Conservation (phyloP, 2,329 filamentous ascomycete species). For the Coniella lustricola region DNA sequence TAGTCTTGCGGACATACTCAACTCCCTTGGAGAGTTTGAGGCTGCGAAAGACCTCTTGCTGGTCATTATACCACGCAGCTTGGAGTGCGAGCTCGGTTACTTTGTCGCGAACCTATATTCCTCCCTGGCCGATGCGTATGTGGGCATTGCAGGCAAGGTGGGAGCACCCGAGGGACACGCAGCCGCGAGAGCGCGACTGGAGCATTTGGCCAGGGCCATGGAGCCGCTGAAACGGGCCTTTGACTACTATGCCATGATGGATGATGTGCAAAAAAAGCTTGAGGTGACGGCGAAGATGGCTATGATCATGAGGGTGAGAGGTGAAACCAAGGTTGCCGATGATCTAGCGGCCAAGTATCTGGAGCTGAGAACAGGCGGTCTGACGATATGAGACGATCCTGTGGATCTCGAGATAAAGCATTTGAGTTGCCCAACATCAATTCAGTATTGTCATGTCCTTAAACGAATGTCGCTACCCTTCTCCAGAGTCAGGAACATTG, state of each 20-base stretch:
- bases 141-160: slow-evolving; percentile 63
- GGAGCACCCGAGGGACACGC: slow-evolving; percentile 13
- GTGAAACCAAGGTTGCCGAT: slow-evolving; percentile 56
- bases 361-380: slow-evolving; percentile 41
- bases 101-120: slow-evolving; percentile 62
- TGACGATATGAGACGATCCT: background rate
- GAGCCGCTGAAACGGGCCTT: slow-evolving; percentile 57
- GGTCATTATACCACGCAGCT: slow-evolving; percentile 65
- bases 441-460: no score
- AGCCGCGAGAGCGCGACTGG: slow-evolving; percentile 39
- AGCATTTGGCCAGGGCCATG: slow-evolving; percentile 51
- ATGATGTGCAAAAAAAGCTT: slow-evolving; percentile 64
- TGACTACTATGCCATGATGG: slow-evolving; percentile 56
- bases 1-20: slow-evolving; percentile 60
- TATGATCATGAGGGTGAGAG: slow-evolving; percentile 63
- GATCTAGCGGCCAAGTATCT: slow-evolving; percentile 61
- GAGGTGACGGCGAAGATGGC: slow-evolving; percentile 80
- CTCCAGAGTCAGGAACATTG: no score
- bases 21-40: slow-evolving; percentile 62
- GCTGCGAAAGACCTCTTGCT: slow-evolving; percentile 58
- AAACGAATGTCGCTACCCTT: no score
- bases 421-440: no score
- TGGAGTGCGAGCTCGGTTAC: slow-evolving; percentile 61
- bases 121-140: slow-evolving; percentile 66
- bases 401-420: no score